Percentiles rank a stretch among this genome's conserved stretches.
Conservation (phyloP, 305 asterid species). For the Fraxinus baroniana region DNA sequence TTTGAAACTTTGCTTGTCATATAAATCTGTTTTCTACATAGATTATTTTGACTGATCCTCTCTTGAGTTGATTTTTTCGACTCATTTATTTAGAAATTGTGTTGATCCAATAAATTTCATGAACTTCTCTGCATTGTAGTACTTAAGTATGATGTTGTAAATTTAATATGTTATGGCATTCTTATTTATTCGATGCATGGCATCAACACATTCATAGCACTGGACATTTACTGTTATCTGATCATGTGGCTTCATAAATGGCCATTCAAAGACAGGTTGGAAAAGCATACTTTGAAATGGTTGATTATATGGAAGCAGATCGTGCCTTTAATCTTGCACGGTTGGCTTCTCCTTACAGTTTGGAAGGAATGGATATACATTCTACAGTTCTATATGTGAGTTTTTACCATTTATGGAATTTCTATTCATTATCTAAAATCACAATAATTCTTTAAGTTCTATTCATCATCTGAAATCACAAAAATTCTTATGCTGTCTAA, state of each 20-base stretch:
- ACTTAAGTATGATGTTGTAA: slow-evolving; percentile 3
- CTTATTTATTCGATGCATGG: not conserved
- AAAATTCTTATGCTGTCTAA: slow-evolving; percentile 13
- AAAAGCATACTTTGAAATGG: slow-evolving; percentile 85
- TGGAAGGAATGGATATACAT: slow-evolving; percentile 93
- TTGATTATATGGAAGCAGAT: slow-evolving; percentile 93
- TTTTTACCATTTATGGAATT: slow-evolving; percentile 22
- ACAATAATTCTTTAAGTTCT: slow-evolving; percentile 9
- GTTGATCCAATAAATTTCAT: slow-evolving; percentile 13
- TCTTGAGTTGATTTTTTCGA: not conserved
- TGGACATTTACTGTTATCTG: not conserved
- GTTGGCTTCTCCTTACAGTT: slow-evolving; percentile 70
- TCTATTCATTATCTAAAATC: slow-evolving; percentile 17
- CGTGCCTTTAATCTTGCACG: slow-evolving; percentile 89
- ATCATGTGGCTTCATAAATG: slow-evolving; percentile 27
- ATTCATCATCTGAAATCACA: slow-evolving; percentile 13
- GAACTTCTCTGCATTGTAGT: not conserved
- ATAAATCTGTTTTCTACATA: not conserved
- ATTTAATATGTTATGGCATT: not conserved
- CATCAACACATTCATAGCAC: not conserved
- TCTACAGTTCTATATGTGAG: slow-evolving; percentile 93
- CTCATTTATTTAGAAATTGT: not conserved
- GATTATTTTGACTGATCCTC: not conserved
- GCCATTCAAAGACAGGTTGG: slow-evolving; percentile 63
- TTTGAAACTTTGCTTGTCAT: not conserved